Percentiles rank a stretch among this genome's conserved stretches.
Conservation (phyloP, 176 grass and related monocot species). For the Lolium rigidum region DNA sequence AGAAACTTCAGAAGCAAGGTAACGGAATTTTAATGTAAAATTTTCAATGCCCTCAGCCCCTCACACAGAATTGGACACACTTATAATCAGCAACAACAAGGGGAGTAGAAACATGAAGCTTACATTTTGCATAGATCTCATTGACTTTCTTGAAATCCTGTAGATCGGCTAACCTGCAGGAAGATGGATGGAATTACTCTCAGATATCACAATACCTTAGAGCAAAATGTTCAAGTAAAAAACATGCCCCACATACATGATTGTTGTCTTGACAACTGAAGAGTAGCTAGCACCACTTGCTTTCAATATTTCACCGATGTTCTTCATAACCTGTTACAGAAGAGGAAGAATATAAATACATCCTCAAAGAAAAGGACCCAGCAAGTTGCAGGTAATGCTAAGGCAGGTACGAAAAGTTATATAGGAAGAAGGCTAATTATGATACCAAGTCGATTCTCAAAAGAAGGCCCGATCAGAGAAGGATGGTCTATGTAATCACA, state of each 20-base stretch:
- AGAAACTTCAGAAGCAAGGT: conserved; percentile 8
- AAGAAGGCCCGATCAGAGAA: too few species aligned
- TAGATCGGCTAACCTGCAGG: conserved; percentile 82
- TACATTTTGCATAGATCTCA: conserved; percentile 95
- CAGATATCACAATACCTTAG: background rate
- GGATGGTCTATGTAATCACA: background rate
- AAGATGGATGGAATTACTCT: conserved; percentile 25
- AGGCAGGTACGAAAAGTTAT: background rate
- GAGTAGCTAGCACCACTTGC: conserved; percentile 87
- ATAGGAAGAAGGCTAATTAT: too few species aligned
- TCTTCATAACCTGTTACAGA: conserved; percentile 76
- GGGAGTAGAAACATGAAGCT: conserved; percentile 18
- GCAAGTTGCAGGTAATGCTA: conserved; percentile 16
- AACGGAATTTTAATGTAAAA: background rate
- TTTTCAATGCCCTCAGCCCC: background rate
- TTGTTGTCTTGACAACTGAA: conserved; percentile 99
- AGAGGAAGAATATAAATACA: background rate
- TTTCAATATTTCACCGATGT: conserved; percentile 95
- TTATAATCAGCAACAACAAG: background rate
- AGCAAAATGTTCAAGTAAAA: background rate
- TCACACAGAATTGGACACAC: background rate
- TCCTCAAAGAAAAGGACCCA: background rate
- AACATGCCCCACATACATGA: conserved; percentile 58
- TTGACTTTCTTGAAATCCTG: conserved; percentile 98
- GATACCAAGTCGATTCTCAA: too few species aligned